These are phyloP conservation scores for Myriosclerotinia scirpicola DNA, from an alignment of 2,329 filamentous ascomycete genomes.

Conservation along the genomic window DNA sequence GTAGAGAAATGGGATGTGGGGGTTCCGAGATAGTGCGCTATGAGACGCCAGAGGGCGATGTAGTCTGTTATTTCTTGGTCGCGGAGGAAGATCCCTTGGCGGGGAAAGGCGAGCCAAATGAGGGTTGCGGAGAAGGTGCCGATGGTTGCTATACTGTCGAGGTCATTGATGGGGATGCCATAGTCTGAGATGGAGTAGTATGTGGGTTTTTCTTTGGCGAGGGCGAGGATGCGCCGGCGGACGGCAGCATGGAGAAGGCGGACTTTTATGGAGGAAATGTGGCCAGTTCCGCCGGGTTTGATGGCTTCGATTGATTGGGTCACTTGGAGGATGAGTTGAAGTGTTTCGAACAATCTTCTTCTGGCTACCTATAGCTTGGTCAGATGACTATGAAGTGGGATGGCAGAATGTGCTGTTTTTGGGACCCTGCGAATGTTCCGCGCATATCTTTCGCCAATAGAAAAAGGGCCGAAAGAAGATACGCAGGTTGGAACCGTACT, in stretches of 20 bases:
- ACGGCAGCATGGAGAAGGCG: constrained; percentile 69
- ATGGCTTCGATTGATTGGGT: constrained; percentile 64
- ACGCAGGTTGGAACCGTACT: too few species aligned
- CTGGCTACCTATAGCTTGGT: constrained; percentile 51
- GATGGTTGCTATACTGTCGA: constrained; percentile 73
- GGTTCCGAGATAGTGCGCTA: constrained; percentile 69
- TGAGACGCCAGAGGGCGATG: constrained; percentile 72
- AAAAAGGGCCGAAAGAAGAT: background rate
- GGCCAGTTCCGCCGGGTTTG: constrained; percentile 66
- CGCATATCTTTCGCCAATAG: background rate
- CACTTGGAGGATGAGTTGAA: constrained; percentile 73
- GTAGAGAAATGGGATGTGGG: constrained; percentile 62
- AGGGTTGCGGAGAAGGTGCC: constrained; percentile 66
- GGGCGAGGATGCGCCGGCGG: constrained; percentile 60
- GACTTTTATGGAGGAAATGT: constrained; percentile 64
- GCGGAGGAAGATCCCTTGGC: constrained; percentile 68
- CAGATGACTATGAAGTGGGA: background rate
- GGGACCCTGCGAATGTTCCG: background rate
- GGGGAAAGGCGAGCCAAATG: constrained; percentile 67
- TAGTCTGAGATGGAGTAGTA: constrained; percentile 61
- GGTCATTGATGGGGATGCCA: constrained; percentile 71
- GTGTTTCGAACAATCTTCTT: constrained; percentile 68
- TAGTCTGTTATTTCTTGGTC: constrained; percentile 66
- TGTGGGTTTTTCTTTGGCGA: constrained; percentile 54
- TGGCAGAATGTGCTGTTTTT: background rate